Conservation (phyloP, 345 rosid genomes). For the Trapa incisa region DNA sequence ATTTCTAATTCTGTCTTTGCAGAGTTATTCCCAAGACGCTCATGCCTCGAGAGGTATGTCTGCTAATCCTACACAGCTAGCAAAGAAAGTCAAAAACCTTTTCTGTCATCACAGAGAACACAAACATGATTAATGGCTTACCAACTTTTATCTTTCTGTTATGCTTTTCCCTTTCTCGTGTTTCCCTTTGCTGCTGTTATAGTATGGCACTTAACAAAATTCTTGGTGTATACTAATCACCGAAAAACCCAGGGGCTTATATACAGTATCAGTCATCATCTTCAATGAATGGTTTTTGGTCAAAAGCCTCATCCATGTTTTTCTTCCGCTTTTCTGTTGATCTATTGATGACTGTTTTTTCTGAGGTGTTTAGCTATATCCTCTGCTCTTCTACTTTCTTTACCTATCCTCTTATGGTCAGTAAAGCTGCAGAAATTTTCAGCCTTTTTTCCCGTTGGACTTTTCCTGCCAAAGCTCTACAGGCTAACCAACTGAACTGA, state of each 20-base stretch:
- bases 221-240: no score
- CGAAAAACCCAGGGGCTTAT: no score
- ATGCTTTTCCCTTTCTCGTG: background rate
- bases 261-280: background rate
- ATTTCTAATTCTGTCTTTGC: constrained; percentile 12
- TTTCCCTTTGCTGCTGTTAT: background rate
- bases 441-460: constrained; percentile 1
- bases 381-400: constrained; percentile 10
- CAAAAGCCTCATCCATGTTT: constrained; percentile 1
- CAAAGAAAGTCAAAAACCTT: constrained; percentile 29
- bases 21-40: constrained; percentile 99
- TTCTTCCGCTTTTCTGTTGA: no score
- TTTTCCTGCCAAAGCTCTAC: no score
- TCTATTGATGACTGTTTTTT: background rate
- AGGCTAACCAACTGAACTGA: background rate
- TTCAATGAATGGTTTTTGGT: constrained; percentile 3
- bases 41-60: constrained; percentile 99
- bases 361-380: constrained; percentile 3
- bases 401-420: constrained; percentile 2
- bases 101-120: constrained; percentile 4
- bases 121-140: no score
- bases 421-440: constrained; percentile 1
- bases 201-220: background rate
- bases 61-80: constrained; percentile 17
- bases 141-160: background rate